Evolutionary conservation across 2,329 filamentous ascomycete genomes (phyloP).

Genomic region (Pyricularia grisea): DNA sequence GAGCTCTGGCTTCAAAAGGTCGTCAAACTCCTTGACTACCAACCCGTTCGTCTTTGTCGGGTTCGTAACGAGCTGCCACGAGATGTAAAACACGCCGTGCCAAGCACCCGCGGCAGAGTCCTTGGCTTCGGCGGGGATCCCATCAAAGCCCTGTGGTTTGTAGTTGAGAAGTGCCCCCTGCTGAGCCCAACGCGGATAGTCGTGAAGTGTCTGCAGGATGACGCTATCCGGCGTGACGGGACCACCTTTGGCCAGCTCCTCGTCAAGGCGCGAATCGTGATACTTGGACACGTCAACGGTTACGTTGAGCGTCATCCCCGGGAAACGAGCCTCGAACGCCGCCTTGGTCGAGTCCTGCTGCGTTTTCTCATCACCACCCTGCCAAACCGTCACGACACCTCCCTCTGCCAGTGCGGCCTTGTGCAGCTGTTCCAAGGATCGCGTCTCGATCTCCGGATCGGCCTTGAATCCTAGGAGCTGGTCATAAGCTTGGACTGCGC

Average conservation of each 20-base stretch:
- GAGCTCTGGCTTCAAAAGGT: constrained; percentile 36
- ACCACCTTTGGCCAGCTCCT: constrained; percentile 26
- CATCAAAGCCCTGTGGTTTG: constrained; percentile 33
- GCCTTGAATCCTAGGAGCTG: background rate
- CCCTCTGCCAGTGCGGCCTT: constrained; percentile 37
- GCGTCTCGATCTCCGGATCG: constrained; percentile 10
- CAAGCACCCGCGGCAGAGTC: constrained; percentile 29
- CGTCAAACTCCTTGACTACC: constrained; percentile 27
- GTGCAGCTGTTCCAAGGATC: constrained; percentile 39
- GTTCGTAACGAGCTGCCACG: constrained; percentile 27
- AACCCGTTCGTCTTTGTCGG: constrained; percentile 21
- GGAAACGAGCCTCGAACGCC: constrained; percentile 36
- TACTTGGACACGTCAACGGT: constrained; percentile 49
- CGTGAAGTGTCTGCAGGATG: constrained; percentile 39
- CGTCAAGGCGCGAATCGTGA: constrained; percentile 35
- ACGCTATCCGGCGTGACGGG: constrained; percentile 33
- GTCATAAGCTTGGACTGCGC: background rate
- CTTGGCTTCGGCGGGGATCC: constrained; percentile 30
- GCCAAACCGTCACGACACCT: constrained; percentile 33
- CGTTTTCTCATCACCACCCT: constrained; percentile 35
- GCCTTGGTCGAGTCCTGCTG: constrained; percentile 29
- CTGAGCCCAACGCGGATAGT: constrained; percentile 40
- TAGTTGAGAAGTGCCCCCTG: constrained; percentile 38
- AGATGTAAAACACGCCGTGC: constrained; percentile 27
- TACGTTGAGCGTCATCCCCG: constrained; percentile 39